Base-by-base conservation (phyloP, 148 eudicot species). In the Rhododendron ovatum region DNA sequence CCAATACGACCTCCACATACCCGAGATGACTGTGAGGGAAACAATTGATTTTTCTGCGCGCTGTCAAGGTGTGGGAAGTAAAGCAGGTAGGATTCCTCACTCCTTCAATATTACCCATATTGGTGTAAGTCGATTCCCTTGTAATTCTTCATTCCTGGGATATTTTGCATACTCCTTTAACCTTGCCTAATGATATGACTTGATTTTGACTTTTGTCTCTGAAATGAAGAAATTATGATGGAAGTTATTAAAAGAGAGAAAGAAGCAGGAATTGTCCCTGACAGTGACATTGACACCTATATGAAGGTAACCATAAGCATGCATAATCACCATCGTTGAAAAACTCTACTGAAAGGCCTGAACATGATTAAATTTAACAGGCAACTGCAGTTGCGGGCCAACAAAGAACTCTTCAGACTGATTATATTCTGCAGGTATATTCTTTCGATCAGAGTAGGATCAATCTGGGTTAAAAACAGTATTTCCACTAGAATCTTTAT, bases 11-110 rank as follows among this genome's bases (percentile, higher is more conserved):
- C 85, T 93, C 80, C 98, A 95, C 87, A 93, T 92, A 47, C 97
- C 98, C 45, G 98, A 92, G 86, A 93, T 95, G 93, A 95, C 98
- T 45, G 97, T 95, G 50, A 91, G 95, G 86, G 97, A 95, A 89
- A 89, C 95, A 50, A 43, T 95, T 80, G 98, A 93, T 84, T 95
- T 93, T 87, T 93, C 97, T 71, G 90, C 94, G 79, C 95, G 91
- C 33, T 95, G 95, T 88, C 98, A 94, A 85, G 98, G 98, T 85
- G 91, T 92, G 82, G 95, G 96, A 73, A 91, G 90, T 83, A 92
- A 96, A 65, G 89, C 94, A 89, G 97, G 98, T 93, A 86, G 83
- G 47, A 35, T 15, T 76, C 65, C 43, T 78, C 24, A 28, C 41
- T 17, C 43, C 3, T 33, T 81, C 35, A 24, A 73, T 71, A 3